A percentile compares a stretch with the other conserved stretches of the same genome.
phyloP scores from a whole-genome alignment of 345 rosid genomes.

The Corchorus capsularis region DNA sequence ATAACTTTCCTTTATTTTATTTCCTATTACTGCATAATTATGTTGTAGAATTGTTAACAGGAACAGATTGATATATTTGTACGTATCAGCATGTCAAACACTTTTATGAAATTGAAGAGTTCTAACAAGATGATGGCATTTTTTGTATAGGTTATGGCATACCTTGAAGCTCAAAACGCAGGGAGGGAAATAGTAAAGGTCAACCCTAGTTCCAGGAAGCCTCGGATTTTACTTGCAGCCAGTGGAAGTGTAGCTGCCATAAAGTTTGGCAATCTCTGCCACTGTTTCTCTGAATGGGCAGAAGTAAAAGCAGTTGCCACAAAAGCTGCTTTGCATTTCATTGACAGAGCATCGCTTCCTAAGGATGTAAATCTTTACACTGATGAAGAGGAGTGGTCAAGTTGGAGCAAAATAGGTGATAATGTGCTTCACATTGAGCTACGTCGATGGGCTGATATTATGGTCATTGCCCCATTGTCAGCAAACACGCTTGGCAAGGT shows the following conservation, averaged over 20 bases:
- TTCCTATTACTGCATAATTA: background rate
- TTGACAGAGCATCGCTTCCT: constrained; percentile 70
- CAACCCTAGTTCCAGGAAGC: constrained; percentile 44
- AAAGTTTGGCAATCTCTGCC: constrained; percentile 85
- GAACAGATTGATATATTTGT: background rate
- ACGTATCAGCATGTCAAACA: background rate
- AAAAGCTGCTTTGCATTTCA: constrained; percentile 74
- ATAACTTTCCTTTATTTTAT: background rate
- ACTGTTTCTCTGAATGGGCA: constrained; percentile 84
- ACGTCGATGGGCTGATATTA: constrained; percentile 90
- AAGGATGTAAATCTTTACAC: constrained; percentile 71
- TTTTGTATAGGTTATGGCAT: constrained; percentile 19
- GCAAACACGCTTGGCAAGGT: constrained; percentile 97
- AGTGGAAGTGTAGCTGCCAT: constrained; percentile 94
- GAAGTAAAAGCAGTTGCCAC: constrained; percentile 88
- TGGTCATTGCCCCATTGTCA: constrained; percentile 89
- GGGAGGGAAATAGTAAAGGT: constrained; percentile 36
- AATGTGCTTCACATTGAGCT: constrained; percentile 90
- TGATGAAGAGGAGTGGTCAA: constrained; percentile 88
- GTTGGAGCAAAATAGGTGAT: constrained; percentile 88
- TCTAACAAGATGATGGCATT: background rate
- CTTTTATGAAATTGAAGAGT: background rate
- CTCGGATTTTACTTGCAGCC: constrained; percentile 76
- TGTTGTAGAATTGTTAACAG: background rate
- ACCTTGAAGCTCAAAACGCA: background rate